A percentile compares a stretch with the other conserved stretches of the same genome.
Evolutionary conservation across 352 stramenopile species (phyloP).

Genomic region (Phytophthora boehmeriae): DNA sequence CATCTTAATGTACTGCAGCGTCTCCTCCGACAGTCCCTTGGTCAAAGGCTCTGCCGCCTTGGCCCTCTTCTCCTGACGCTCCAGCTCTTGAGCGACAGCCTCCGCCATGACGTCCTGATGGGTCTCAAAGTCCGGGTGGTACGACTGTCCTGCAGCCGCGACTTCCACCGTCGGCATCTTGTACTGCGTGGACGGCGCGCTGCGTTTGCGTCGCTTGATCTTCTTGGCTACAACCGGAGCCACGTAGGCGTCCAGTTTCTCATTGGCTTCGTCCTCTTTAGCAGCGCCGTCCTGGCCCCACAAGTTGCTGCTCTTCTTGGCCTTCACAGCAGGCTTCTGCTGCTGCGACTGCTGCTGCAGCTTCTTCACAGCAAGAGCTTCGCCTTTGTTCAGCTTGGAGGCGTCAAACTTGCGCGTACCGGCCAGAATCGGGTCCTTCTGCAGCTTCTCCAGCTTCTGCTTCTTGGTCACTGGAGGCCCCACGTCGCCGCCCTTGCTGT

Average conservation of each 20-base stretch:
- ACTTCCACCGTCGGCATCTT: slow-evolving; percentile 78
- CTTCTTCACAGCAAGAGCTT: slow-evolving; percentile 64
- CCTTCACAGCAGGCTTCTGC: slow-evolving; percentile 11
- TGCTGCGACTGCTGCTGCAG: slow-evolving; percentile 35
- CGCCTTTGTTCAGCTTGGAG: slow-evolving; percentile 65
- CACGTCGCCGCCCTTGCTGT: slow-evolving; percentile 62
- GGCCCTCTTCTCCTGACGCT: slow-evolving; percentile 56
- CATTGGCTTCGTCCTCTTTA: slow-evolving; percentile 40
- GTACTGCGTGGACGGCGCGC: slow-evolving; percentile 64
- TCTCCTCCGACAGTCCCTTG: slow-evolving; percentile 78
- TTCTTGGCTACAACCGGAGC: slow-evolving; percentile 64
- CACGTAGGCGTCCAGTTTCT: slow-evolving; percentile 65
- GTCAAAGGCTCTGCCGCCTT: slow-evolving; percentile 52
- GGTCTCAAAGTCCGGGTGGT: slow-evolving; percentile 82
- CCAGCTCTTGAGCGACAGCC: slow-evolving; percentile 70
- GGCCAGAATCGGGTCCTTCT: slow-evolving; percentile 74
- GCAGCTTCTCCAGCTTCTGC: slow-evolving; percentile 61
- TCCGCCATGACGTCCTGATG: slow-evolving; percentile 84
- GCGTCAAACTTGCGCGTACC: slow-evolving; percentile 74
- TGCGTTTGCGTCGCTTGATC: slow-evolving; percentile 54
- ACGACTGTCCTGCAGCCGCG: slow-evolving; percentile 79
- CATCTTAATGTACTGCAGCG: slow-evolving; percentile 80
- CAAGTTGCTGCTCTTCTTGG: slow-evolving; percentile 29
- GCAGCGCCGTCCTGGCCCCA: slow-evolving; percentile 55
- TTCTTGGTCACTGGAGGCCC: slow-evolving; percentile 63